phyloP scores from a whole-genome alignment of 495 filamentous ascomycete species.

The Xylaria palmicola region DNA sequence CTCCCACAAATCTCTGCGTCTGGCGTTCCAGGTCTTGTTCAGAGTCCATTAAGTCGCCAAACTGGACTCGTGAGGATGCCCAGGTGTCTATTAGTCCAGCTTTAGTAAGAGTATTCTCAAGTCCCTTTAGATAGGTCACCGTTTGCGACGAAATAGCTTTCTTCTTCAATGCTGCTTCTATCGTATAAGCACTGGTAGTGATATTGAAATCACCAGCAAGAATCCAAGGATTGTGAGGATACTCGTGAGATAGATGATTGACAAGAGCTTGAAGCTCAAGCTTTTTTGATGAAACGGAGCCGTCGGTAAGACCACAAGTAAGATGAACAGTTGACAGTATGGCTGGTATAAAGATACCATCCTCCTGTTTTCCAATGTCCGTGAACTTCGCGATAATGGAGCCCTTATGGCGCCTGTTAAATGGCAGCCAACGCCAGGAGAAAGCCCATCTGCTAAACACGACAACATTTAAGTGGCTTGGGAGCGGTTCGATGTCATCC shows the following conservation, averaged over 20 bases:
- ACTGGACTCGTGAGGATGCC: slow-evolving; percentile 33
- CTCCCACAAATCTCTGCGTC: slow-evolving; percentile 41
- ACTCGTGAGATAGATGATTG: slow-evolving; percentile 35
- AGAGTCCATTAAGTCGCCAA: slow-evolving; percentile 26
- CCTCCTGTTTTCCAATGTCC: slow-evolving; percentile 29
- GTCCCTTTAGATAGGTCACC: slow-evolving; percentile 21
- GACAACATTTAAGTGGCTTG: slow-evolving; percentile 53
- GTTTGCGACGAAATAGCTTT: slow-evolving; percentile 43
- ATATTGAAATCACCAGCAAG: slow-evolving; percentile 61
- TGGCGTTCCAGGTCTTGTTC: slow-evolving; percentile 15
- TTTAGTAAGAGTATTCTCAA: slow-evolving; percentile 38
- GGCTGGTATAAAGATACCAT: slow-evolving; percentile 24
- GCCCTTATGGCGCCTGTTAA: slow-evolving; percentile 50
- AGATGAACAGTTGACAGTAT: slow-evolving; percentile 55
- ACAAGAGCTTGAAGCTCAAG: slow-evolving; percentile 45
- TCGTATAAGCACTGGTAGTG: slow-evolving; percentile 48
- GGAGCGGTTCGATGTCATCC: slow-evolving; percentile 47
- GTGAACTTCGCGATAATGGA: slow-evolving; percentile 44
- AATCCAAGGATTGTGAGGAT: slow-evolving; percentile 45
- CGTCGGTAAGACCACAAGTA: slow-evolving; percentile 52
- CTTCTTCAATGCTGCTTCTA: slow-evolving; percentile 46
- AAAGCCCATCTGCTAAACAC: slow-evolving; percentile 52
- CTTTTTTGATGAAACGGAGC: slow-evolving; percentile 50
- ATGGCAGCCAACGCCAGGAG: slow-evolving; percentile 47
- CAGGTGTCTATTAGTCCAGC: slow-evolving; percentile 45